A percentile compares a stretch with the other conserved stretches of the same genome.
These are phyloP conservation scores for Diaporthe citri DNA, from an alignment of 2,329 filamentous ascomycete species.

Conservation along the genomic window DNA sequence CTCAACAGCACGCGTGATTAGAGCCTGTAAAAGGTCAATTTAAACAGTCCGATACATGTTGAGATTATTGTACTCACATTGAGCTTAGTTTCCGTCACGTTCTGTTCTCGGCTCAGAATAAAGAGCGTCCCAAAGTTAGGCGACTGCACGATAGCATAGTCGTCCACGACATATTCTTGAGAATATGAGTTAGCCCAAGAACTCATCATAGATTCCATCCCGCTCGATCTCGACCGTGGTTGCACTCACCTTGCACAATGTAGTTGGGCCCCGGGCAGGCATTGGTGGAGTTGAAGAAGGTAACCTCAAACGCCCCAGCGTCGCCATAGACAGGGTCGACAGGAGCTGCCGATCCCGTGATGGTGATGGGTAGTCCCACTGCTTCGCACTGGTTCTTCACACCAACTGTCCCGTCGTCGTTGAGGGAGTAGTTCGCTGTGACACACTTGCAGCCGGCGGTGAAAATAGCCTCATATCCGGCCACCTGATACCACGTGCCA, in stretches of 20 bases:
- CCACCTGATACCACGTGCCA: slow-evolving; percentile 43
- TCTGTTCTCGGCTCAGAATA: slow-evolving; percentile 42
- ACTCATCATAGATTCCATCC: no score
- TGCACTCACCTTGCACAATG: slow-evolving; percentile 42
- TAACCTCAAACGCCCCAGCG: slow-evolving; percentile 41
- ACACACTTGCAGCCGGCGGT: slow-evolving; percentile 41
- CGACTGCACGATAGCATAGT: slow-evolving; percentile 43
- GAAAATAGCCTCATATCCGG: slow-evolving; percentile 41
- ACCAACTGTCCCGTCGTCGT: slow-evolving; percentile 41
- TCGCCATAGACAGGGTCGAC: slow-evolving; percentile 41
- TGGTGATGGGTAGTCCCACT: slow-evolving; percentile 38
- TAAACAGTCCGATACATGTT: no score
- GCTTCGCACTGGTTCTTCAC: slow-evolving; percentile 42
- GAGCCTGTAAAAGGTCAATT: slow-evolving; percentile 22
- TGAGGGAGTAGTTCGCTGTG: slow-evolving; percentile 42
- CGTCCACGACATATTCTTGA: slow-evolving; percentile 40
- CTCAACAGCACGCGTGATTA: slow-evolving; percentile 34
- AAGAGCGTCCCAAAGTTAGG: slow-evolving; percentile 41
- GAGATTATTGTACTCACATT: slow-evolving; percentile 35
- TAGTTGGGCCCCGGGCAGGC: slow-evolving; percentile 42
- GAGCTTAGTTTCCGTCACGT: slow-evolving; percentile 37
- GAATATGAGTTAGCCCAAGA: background rate
- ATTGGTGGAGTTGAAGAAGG: slow-evolving; percentile 38
- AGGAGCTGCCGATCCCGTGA: slow-evolving; percentile 39
- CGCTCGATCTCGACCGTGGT: no score